Conservation (phyloP, 225 moss, liverwort and hornwort species). For the Straminergon stramineum region DNA sequence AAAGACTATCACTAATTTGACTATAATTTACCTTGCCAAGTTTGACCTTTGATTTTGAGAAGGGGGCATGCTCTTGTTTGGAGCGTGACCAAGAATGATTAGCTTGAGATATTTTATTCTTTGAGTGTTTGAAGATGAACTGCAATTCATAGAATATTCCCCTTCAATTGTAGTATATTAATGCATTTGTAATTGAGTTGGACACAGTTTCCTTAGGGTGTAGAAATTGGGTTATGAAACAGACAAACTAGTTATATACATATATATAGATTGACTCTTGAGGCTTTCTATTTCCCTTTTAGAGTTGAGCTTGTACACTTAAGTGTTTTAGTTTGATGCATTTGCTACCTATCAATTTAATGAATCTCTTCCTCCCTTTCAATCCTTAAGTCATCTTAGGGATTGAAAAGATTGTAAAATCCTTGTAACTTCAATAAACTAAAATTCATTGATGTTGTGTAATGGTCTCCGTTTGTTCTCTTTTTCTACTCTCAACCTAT, state of each 20-base stretch:
- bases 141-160: neutral
- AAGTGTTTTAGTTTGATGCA: neutral
- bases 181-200: constrained; percentile 25
- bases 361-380: neutral
- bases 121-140: neutral
- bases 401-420: constrained; percentile 1
- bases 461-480: neutral
- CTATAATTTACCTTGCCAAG: neutral
- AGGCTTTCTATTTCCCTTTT: neutral
- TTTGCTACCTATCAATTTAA: neutral
- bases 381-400: neutral
- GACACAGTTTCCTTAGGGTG: neutral
- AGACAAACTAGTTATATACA: neutral
- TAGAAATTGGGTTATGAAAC: neutral
- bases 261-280: neutral
- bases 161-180: neutral
- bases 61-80: neutral
- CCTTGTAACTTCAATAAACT: neutral
- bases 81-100: neutral
- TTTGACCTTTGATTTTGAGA: neutral
- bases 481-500: neutral
- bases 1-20: neutral
- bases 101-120: neutral
- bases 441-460: neutral
- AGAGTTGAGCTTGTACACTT: neutral